Evolutionary conservation across 345 rosid genomes (phyloP).

Genomic region (Brassica incana): DNA sequence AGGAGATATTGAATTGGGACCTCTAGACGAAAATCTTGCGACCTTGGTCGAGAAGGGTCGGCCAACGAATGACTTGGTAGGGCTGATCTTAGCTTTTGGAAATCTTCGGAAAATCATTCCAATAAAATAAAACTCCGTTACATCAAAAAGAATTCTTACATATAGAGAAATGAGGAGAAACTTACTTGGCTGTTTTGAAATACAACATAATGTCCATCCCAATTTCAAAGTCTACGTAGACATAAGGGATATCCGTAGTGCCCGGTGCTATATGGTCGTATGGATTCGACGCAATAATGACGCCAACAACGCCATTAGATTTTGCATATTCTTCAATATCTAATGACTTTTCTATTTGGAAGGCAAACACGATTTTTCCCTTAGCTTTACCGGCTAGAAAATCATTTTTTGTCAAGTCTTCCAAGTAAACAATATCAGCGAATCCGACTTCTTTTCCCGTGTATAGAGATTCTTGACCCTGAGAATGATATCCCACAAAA

Average conservation of each 20-base stretch:
- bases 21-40: slow-evolving; percentile 77
- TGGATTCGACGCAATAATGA: slow-evolving; percentile 51
- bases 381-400: slow-evolving; percentile 26
- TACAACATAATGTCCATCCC: slow-evolving; percentile 63
- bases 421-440: slow-evolving; percentile 21
- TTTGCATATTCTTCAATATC: slow-evolving; percentile 16
- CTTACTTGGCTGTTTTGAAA: slow-evolving; percentile 45
- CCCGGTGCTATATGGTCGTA: slow-evolving; percentile 37
- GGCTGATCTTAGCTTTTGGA: slow-evolving; percentile 62
- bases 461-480: slow-evolving; percentile 58
- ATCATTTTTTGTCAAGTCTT: not conserved
- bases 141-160: not conserved
- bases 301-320: slow-evolving; percentile 48
- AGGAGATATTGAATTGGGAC: slow-evolving; percentile 59
- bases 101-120: slow-evolving; percentile 33
- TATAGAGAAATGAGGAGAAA: not conserved
- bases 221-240: slow-evolving; percentile 59
- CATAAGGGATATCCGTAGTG: slow-evolving; percentile 39
- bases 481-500: not conserved
- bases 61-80: slow-evolving; percentile 47
- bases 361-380: slow-evolving; percentile 60
- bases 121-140: not conserved
- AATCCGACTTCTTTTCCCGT: slow-evolving; percentile 45
- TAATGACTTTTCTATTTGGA: slow-evolving; percentile 30
- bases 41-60: slow-evolving; percentile 57